phyloP scores from a whole-genome alignment of 2,329 filamentous ascomycete species.

The Aspergillus novoparasiticus region DNA sequence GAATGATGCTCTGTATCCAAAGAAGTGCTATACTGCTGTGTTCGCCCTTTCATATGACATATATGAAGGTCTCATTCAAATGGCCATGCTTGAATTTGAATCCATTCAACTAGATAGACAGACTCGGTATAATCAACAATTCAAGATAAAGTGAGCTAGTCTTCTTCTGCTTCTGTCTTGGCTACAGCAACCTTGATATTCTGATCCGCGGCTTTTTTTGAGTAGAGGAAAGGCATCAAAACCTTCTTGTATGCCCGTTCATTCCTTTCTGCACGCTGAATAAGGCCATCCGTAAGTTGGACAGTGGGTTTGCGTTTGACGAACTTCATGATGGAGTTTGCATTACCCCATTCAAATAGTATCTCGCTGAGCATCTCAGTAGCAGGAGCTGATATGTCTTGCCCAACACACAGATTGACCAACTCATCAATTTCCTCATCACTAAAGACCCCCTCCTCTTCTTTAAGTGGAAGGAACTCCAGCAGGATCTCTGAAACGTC shows the following conservation, averaged over 20 bases:
- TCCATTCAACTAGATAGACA: background rate
- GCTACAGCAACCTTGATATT: background rate
- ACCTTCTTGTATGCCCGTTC: background rate
- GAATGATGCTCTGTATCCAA: too few relatives aligned
- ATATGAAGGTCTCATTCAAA: background rate
- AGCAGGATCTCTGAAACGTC: background rate
- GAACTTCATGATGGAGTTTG: background rate
- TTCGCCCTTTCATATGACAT: too few relatives aligned
- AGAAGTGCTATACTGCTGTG: too few relatives aligned
- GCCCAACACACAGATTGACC: background rate
- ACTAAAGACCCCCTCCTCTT: rapidly evolving
- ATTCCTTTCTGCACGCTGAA: background rate
- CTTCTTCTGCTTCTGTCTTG: background rate
- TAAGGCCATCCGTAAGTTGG: background rate
- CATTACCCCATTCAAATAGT: background rate
- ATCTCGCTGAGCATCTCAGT: background rate
- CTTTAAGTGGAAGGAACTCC: background rate
- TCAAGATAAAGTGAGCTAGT: background rate
- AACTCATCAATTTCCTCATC: background rate
- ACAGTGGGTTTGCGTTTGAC: background rate
- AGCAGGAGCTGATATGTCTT: background rate
- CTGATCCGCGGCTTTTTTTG: background rate
- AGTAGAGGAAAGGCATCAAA: background rate
- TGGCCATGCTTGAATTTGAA: background rate
- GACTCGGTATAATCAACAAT: too few relatives aligned